Conservation (phyloP, 2,329 filamentous ascomycete genomes). For the Aspergillus tamarii region DNA sequence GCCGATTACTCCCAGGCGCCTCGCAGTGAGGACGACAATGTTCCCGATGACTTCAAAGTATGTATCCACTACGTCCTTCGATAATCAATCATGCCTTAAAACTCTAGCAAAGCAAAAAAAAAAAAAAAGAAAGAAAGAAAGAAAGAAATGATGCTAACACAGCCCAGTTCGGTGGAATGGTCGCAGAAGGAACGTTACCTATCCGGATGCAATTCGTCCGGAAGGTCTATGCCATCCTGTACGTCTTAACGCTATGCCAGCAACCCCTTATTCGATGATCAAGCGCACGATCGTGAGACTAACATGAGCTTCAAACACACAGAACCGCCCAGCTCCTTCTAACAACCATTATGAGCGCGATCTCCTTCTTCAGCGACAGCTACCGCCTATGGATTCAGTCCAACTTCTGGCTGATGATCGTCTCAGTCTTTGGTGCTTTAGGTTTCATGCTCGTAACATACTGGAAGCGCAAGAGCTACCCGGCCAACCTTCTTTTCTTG, state of each 20-base stretch:
- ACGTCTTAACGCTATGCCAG: constrained; percentile 33
- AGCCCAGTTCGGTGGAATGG: constrained; percentile 80
- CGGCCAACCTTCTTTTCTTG: constrained; percentile 91
- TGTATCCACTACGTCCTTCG: neutral
- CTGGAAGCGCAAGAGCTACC: constrained; percentile 96
- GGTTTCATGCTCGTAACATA: constrained; percentile 84
- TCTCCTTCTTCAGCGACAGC: constrained; percentile 79
- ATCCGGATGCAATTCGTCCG: constrained; percentile 96
- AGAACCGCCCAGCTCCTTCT: constrained; percentile 86
- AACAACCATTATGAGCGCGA: constrained; percentile 76
- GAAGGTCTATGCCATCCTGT: constrained; percentile 96
- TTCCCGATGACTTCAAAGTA: constrained; percentile 97
- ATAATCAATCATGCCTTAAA: neutral
- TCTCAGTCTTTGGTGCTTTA: constrained; percentile 81
- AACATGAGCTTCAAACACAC: neutral
- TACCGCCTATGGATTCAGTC: constrained; percentile 88
- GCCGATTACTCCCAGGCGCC: constrained; percentile 65
- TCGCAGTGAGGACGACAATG: constrained; percentile 81
- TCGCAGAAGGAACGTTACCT: constrained; percentile 90
- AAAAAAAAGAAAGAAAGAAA: neutral
- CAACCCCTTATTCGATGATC: neutral
- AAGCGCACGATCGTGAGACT: neutral
- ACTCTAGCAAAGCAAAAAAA: too few relatives aligned
- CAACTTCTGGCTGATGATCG: constrained; percentile 82
- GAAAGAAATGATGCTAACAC: constrained; percentile 16